Base-by-base conservation (phyloP, 164 flowering plant species). In the Houttuynia cordata region DNA sequence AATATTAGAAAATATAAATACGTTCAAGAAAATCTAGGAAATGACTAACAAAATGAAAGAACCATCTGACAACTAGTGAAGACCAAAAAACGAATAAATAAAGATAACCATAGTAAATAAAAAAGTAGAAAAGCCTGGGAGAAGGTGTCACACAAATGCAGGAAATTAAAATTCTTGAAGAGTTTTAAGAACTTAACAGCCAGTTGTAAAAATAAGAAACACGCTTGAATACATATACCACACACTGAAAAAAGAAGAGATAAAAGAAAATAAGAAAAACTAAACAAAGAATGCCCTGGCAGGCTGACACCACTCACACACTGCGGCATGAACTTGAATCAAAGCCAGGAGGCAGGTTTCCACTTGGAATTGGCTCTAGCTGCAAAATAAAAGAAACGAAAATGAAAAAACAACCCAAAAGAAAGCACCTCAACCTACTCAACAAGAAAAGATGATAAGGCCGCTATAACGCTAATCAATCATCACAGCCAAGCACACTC, bases 331-430 rank as follows among this genome's bases (percentile, higher is more conserved):
- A 53, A 70, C 74, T 74, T 17, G 74, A 64, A 68, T 74, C 77
- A 71, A 74, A 74, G 57, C 77, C 77, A 65, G 77, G 77, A 74
- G 77, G 77, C 69, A 74, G 67, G 64, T 74, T 70, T 74, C 77
- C 77, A 34, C 77, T 74, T 63, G 77, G 74, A 45, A 74, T 67
- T 30, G 77, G 72, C 72, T 74, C 74, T 62, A 74, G 71, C 77
- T 74, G 77, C 77, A 71, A 68, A 72, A 72, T 55, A 54, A 40
- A 65, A 68, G 59, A 52, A 53, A 21, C 56, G 42, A 62, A 49
- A 57, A 64, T 54, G n/a, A 37, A 70, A 51, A 60, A 62, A 73
- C 57, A 15, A 59, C 5, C 59, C 58, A 39, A 60, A 51, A 37
- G 18, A 66, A 60, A 57, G 25, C 64, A 54, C 20, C 4, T 55